phyloP scores from a whole-genome alignment of 768 basidiomycete species.

The Lentinus tigrinus region DNA sequence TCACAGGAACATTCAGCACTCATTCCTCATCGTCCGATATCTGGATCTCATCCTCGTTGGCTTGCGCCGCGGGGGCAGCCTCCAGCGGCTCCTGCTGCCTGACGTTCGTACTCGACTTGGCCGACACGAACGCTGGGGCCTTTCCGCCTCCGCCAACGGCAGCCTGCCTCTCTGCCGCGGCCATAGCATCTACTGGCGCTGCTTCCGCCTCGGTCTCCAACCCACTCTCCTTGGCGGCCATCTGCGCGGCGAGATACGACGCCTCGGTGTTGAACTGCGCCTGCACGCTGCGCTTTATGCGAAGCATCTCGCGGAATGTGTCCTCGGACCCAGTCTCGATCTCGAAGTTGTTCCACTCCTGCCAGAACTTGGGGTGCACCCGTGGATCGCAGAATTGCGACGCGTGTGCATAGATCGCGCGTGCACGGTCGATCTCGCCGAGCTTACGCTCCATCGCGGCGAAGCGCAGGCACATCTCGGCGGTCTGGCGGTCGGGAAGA shows the following conservation, averaged over 20 bases:
- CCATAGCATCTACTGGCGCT: slow-evolving; percentile 75
- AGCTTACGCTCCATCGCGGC: slow-evolving; percentile 95
- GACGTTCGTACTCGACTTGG: slow-evolving; percentile 48
- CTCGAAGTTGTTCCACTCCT: slow-evolving; percentile 96
- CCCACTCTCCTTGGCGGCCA: slow-evolving; percentile 50
- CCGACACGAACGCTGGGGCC: slow-evolving; percentile 77
- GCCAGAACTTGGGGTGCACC: slow-evolving; percentile 89
- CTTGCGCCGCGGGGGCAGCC: slow-evolving; percentile 30
- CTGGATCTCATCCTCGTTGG: slow-evolving; percentile 82
- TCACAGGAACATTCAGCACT: too few species aligned
- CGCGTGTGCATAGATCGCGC: slow-evolving; percentile 95
- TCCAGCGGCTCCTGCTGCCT: slow-evolving; percentile 38
- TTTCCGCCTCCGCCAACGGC: slow-evolving; percentile 43
- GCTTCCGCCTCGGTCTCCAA: slow-evolving; percentile 33
- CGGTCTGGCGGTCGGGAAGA: slow-evolving; percentile 90
- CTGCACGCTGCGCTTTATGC: slow-evolving; percentile 97
- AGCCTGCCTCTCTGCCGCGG: slow-evolving; percentile 72
- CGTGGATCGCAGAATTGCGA: slow-evolving; percentile 99
- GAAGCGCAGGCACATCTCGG: slow-evolving; percentile 97
- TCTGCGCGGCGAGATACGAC: slow-evolving; percentile 89
- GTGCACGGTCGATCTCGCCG: slow-evolving; percentile 97
- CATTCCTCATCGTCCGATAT: slow-evolving; percentile 83
- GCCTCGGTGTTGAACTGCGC: slow-evolving; percentile 98
- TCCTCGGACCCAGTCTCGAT: slow-evolving; percentile 99
- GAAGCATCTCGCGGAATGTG: slow-evolving; percentile 92